phyloP scores from a whole-genome alignment of 306 rosid species.

The Styphnolobium japonicum region DNA sequence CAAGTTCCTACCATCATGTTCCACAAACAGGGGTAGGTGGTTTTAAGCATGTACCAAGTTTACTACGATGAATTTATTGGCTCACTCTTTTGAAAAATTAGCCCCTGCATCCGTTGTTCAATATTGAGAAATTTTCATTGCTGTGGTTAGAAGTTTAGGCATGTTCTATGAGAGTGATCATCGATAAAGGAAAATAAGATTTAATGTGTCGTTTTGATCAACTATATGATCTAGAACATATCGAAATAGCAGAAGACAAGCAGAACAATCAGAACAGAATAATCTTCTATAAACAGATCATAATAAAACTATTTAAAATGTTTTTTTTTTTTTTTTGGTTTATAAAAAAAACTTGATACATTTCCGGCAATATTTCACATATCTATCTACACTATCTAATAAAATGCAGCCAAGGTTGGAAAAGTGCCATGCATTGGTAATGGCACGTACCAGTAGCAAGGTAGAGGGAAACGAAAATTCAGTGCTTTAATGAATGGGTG shows the following conservation, averaged over 20 bases:
- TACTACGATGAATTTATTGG: background rate
- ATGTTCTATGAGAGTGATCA: background rate
- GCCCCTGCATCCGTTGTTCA: background rate
- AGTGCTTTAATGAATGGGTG: background rate
- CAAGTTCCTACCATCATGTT: conserved; percentile 14
- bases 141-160: background rate
- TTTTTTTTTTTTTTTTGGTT: background rate
- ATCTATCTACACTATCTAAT: background rate
- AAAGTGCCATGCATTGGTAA: too few species aligned
- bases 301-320: background rate
- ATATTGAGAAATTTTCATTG: background rate
- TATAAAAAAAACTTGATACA: background rate
- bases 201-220: background rate
- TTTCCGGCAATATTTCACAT: background rate
- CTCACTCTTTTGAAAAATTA: background rate
- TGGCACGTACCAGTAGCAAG: too few species aligned
- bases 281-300: background rate
- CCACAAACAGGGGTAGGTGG: background rate
- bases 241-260: background rate
- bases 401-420: background rate
- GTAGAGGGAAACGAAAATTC: too few species aligned
- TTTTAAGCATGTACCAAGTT: background rate
- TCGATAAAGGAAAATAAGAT: background rate
- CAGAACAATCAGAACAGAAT: background rate
- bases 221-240: background rate